These are phyloP conservation scores for Chaetomium fimeti DNA, from an alignment of 495 filamentous ascomycete species.

Conservation along the genomic window DNA sequence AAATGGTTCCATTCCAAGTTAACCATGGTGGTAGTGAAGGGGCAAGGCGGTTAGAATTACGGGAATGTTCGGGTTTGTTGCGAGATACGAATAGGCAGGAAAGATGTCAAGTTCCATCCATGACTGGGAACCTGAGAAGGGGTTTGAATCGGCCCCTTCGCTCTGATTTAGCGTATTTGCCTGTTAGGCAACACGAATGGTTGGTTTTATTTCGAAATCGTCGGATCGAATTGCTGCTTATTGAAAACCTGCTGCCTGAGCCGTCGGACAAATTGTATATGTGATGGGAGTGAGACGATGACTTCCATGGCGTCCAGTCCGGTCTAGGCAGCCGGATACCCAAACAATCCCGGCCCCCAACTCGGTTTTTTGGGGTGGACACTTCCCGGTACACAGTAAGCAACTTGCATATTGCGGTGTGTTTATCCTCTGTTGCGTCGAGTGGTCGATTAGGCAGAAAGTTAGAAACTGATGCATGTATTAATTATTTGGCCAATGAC, in stretches of 20 bases:
- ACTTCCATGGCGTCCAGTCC: neutral
- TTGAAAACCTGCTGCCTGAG: neutral
- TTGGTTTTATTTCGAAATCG: neutral
- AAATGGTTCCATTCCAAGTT: conserved; percentile 7
- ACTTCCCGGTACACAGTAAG: neutral
- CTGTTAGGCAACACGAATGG: neutral
- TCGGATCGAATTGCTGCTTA: neutral
- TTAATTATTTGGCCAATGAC: neutral
- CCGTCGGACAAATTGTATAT: neutral
- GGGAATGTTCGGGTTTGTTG: too few species aligned
- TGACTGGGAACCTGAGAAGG: neutral
- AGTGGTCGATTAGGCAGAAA: neutral
- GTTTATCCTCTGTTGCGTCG: neutral
- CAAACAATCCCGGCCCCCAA: neutral
- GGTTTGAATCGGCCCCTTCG: neutral
- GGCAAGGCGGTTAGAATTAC: neutral
- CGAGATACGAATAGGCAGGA: neutral
- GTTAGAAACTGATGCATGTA: neutral
- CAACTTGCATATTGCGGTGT: neutral
- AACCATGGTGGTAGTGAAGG: neutral
- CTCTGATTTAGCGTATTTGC: neutral
- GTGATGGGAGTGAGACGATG: neutral
- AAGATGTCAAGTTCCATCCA: neutral
- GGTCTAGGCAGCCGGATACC: neutral
- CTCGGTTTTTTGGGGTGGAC: neutral